Base-by-base conservation (phyloP, 2,329 filamentous ascomycete species). In the Fusarium avenaceum region DNA sequence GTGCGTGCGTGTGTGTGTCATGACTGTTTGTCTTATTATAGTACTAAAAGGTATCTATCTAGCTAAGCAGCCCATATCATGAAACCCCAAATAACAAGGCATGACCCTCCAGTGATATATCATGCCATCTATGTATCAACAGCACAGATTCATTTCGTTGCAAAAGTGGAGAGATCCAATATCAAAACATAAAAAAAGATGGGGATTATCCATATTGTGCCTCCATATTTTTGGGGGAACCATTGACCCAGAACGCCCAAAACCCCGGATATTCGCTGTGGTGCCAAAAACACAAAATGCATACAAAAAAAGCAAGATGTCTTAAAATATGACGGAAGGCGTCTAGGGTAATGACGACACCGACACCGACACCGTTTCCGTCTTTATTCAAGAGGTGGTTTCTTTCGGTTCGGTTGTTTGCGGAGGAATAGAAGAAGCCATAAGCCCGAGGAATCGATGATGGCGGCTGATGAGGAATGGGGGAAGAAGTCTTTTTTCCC, bases 201-300 rank as follows among this genome's bases (percentile, higher is more conserved):
- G 35, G 43, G 26, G 26, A 11, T 28, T 28, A 28, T 28, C 26
- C 26, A 28, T 28, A 8, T 28, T 11, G 9, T 28, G 30, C 47
- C 59, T 68, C 60, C 38, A 33, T 57, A 33, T 57, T 48, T 56
- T 52, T 42, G 53, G 48, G 48, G 33, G 26, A 28, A 38, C 33
- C 33, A 17, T n/a, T 38, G 33, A n/a, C 15, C 39, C 52, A 20
- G 13, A 55, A 52, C 65, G 65, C 65, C 65, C 35, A 54, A n/a
- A 51, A 66, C 48, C 51, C 60, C 65, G 38, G 65, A 57, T 62
- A 32, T 64, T 57, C 65, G 65, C 65, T 61, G 39, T 32, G 13
- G 35, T 49, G 28, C 49, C 24, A 11, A 32, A 33, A 15, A 33
- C 7, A 28, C 26, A 28, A 28, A 10, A 28, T 11, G 24, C 24